Evolutionary conservation across 2,329 filamentous ascomycete species (phyloP), one percentile per base, ranked within the genome.

Genomic region (Nannizzia gypsea): DNA sequence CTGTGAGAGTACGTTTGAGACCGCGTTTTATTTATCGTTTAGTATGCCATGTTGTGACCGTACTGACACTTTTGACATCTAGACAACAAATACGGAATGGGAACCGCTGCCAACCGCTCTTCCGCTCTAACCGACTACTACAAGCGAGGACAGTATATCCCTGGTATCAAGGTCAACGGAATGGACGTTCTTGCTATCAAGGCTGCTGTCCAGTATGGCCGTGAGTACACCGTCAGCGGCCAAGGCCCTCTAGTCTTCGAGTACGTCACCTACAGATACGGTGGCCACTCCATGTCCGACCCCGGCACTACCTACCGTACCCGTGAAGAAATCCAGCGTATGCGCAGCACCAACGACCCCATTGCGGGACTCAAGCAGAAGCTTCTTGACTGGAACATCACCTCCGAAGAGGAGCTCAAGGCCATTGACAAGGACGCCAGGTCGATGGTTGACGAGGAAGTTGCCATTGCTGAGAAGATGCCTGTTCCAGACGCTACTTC

Each of bases 21-120:
- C 46, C 22, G 63, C 48, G 70, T 36, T 20, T 24, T 6, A 56
- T 31, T 17, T 17, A 48, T 42, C n/a, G 1, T 5, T 17, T 42
- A 13, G 46, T 42, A 24, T 26, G 56, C 40, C 44, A 40, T 50
- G 11, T 44, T 24, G 17, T 6, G 9, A 3, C 31, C 22, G 15
- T 58, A 44, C 20, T 46, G 11, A 46, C 56, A n/a, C 13, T 34
- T 31, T 57, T 58, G 11, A 28, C 38, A 11, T 46, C 17, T 63
- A 96, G 91, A 99, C 85, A 99, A 99, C 88, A 99, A 99, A 80
- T 99, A 99, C 76, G 93, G 93, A 76, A 99, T 99, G 93, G 93
- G 93, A 79, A 99, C 93, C 65, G 88, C 93, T 63, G 92, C 93
- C 67, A 87, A 87, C 77, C 90, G 93, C 71, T 91, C 93, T 63